Evolutionary conservation across 2,329 filamentous ascomycete species (phyloP).

Genomic region (Claviceps sp.): DNA sequence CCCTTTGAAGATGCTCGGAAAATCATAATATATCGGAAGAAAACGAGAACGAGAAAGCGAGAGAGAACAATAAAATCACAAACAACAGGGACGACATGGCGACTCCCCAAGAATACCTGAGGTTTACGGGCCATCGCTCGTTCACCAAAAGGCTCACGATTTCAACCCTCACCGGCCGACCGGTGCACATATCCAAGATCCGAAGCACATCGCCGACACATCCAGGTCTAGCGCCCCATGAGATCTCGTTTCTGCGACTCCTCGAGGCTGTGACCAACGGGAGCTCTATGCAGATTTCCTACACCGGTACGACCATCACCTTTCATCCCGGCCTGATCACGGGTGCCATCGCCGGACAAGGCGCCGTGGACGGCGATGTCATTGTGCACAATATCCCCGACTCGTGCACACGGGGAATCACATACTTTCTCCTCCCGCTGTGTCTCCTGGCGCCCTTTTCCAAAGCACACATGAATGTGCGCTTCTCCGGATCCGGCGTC

Average conservation of each 20-base stretch:
- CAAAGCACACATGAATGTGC: slow-evolving; percentile 79
- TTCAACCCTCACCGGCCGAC: slow-evolving; percentile 77
- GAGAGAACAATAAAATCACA: not conserved
- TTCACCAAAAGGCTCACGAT: slow-evolving; percentile 77
- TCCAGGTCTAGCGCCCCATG: slow-evolving; percentile 80
- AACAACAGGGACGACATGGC: slow-evolving; percentile 15
- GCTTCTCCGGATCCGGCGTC: slow-evolving; percentile 81
- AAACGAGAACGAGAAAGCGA: not conserved
- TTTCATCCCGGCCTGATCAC: slow-evolving; percentile 90
- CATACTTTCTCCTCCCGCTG: slow-evolving; percentile 82
- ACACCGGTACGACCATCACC: slow-evolving; percentile 84
- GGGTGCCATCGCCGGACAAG: slow-evolving; percentile 63
- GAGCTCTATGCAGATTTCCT: slow-evolving; percentile 86
- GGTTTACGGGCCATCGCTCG: slow-evolving; percentile 73
- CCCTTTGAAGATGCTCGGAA: not conserved
- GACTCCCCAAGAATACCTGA: slow-evolving; percentile 42
- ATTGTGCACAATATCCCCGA: slow-evolving; percentile 70
- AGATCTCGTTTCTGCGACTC: slow-evolving; percentile 89
- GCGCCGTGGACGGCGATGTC: slow-evolving; percentile 57
- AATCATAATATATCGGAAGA: not conserved
- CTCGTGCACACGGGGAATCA: slow-evolving; percentile 66
- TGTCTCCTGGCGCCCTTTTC: slow-evolving; percentile 88
- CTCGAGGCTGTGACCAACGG: slow-evolving; percentile 94
- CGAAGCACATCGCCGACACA: slow-evolving; percentile 73
- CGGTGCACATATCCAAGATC: slow-evolving; percentile 88